A percentile compares a stretch with the other conserved stretches of the same genome.
Evolutionary conservation across 2,329 filamentous ascomycete species (phyloP).

Genomic region (Coccinonectria pachysandricola): DNA sequence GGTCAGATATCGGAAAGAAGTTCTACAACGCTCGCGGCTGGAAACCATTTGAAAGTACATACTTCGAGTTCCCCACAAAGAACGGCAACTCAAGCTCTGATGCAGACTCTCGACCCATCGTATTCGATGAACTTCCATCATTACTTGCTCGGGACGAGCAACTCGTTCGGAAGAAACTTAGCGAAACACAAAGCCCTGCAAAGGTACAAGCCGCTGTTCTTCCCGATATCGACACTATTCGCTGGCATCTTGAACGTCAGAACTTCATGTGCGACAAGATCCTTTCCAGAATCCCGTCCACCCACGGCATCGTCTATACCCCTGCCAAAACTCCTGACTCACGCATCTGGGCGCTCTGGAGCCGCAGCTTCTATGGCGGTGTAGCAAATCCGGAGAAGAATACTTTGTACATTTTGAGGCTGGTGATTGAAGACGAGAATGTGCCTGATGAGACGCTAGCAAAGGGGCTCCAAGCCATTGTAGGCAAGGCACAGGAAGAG

Average conservation of each 20-base stretch:
- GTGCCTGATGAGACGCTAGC: slow-evolving; percentile 33
- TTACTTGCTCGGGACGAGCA: slow-evolving; percentile 56
- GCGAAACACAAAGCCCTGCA: slow-evolving; percentile 14
- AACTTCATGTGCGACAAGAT: slow-evolving; percentile 62
- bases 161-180: slow-evolving; percentile 46
- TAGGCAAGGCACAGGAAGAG: slow-evolving; percentile 57
- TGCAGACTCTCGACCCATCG: slow-evolving; percentile 34
- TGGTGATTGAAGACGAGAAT: slow-evolving; percentile 51
- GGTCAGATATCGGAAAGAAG: slow-evolving; percentile 73
- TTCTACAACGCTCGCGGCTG: slow-evolving; percentile 76
- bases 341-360: slow-evolving; percentile 68
- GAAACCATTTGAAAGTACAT: slow-evolving; percentile 62
- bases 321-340: slow-evolving; percentile 33
- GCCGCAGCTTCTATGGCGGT: slow-evolving; percentile 52
- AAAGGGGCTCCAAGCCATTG: slow-evolving; percentile 48
- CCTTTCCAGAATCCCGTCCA: slow-evolving; percentile 41
- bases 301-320: slow-evolving; percentile 62
- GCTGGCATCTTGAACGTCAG: slow-evolving; percentile 65
- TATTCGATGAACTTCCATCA: slow-evolving; percentile 47
- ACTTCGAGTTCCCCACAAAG: slow-evolving; percentile 48
- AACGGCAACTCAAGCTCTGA: slow-evolving; percentile 18
- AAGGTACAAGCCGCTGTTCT: slow-evolving; percentile 24
- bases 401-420: slow-evolving; percentile 56
- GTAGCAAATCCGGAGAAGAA: slow-evolving; percentile 47
- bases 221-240: slow-evolving; percentile 21